phyloP scores from a whole-genome alignment of 2,329 filamentous ascomycete species.

The Phaeosphaeria sp. region DNA sequence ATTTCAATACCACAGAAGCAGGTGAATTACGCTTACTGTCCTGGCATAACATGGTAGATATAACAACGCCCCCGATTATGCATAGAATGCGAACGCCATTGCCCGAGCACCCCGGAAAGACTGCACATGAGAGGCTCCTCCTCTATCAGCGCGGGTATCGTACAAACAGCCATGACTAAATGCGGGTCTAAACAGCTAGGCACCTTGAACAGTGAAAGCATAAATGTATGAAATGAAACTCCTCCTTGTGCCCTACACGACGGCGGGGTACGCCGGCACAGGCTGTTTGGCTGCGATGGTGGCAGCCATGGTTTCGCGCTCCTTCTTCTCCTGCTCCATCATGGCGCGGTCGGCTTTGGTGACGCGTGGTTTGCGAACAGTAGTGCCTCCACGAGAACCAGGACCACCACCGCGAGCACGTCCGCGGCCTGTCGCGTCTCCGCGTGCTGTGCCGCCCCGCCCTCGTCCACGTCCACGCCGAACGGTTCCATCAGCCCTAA shows the following conservation, averaged over 20 bases:
- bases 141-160: neutral
- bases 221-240: neutral
- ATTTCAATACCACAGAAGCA: too few species aligned
- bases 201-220: neutral
- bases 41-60: neutral
- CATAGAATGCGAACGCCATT: neutral
- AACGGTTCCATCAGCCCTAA: slow-evolving; percentile 74
- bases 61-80: neutral
- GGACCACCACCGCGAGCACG: slow-evolving; percentile 62
- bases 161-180: neutral
- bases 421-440: slow-evolving; percentile 49
- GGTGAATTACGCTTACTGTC: neutral
- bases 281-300: slow-evolving; percentile 36
- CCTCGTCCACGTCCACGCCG: slow-evolving; percentile 70
- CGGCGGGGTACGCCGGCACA: slow-evolving; percentile 13
- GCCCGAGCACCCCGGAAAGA: neutral
- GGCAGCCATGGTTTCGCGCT: slow-evolving; percentile 65
- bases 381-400: slow-evolving; percentile 77
- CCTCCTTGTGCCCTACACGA: too few species aligned
- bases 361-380: slow-evolving; percentile 80
- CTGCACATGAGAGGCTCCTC: neutral
- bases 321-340: slow-evolving; percentile 81
- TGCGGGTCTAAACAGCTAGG: neutral
- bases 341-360: slow-evolving; percentile 85
- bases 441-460: slow-evolving; percentile 56